These are phyloP conservation scores for Schoenoplectus triqueter DNA, from an alignment of 202 grass and related monocot species.

Conservation along the genomic window DNA sequence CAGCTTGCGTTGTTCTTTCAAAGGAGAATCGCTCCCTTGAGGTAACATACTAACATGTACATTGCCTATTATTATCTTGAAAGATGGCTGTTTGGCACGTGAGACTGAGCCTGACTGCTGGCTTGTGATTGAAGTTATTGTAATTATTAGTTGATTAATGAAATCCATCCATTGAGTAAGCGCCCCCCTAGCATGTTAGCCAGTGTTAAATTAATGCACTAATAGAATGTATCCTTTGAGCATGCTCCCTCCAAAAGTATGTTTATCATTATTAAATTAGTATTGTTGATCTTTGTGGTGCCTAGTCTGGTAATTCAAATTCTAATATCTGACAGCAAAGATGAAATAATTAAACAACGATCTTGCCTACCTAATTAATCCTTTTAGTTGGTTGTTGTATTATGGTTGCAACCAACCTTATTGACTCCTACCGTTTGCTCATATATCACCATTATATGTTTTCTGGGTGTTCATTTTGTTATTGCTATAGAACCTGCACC, in stretches of 20 bases:
- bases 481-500: neutral
- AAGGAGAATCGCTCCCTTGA: conserved; percentile 36
- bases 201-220: neutral
- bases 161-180: neutral
- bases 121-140: conserved; percentile 31
- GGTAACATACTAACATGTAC: conserved; percentile 12
- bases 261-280: conserved; percentile 1
- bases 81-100: conserved; percentile 11
- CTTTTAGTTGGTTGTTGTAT: conserved; percentile 36
- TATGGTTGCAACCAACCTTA: conserved; percentile 29
- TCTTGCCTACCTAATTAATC: conserved; percentile 27
- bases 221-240: neutral
- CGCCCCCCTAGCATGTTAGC: neutral
- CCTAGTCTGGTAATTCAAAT: conserved; percentile 19
- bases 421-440: conserved; percentile 11
- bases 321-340: conserved; percentile 1
- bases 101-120: conserved; percentile 24
- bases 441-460: conserved; percentile 17
- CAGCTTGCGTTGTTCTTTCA: conserved; percentile 38
- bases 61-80: neutral
- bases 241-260: conserved; percentile 4
- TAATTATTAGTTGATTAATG: neutral
- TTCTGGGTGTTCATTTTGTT: neutral
- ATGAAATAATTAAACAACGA: conserved; percentile 27
- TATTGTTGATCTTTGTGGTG: neutral